A percentile compares a stretch with the other conserved stretches of the same genome.
Conservation (phyloP, 306 rosid genomes). For the Dalbergia cochinchinensis region DNA sequence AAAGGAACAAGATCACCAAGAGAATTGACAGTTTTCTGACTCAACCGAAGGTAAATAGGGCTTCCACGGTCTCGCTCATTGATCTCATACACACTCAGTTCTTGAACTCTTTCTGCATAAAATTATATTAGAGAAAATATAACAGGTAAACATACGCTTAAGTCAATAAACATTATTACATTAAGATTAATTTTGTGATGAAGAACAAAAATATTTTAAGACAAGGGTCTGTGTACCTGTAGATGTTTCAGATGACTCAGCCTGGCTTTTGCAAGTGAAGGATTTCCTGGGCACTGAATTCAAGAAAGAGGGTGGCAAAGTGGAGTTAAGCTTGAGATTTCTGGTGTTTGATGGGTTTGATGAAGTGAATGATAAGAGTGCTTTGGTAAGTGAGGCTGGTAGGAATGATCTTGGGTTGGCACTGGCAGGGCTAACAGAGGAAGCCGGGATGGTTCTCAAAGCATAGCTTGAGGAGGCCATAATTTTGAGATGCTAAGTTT, state of each 20-base stretch:
- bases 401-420: slow-evolving; percentile 33
- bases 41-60: slow-evolving; percentile 68
- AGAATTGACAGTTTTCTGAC: slow-evolving; percentile 64
- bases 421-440: slow-evolving; percentile 27
- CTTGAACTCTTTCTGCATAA: slow-evolving; percentile 59
- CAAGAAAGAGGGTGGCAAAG: slow-evolving; percentile 3
- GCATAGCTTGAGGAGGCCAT: slow-evolving; percentile 60
- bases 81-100: slow-evolving; percentile 67
- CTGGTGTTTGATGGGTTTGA: slow-evolving; percentile 32
- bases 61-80: slow-evolving; percentile 76
- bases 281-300: slow-evolving; percentile 43
- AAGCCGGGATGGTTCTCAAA: slow-evolving; percentile 43
- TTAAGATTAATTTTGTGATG: too few species aligned
- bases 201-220: too few species aligned
- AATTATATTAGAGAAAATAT: slow-evolving; percentile 8
- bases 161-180: background rate
- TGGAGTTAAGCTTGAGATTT: slow-evolving; percentile 39
- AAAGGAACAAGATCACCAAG: slow-evolving; percentile 78
- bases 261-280: slow-evolving; percentile 54
- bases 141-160: background rate
- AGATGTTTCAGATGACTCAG: slow-evolving; percentile 21
- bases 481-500: background rate
- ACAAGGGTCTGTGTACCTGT: slow-evolving; percentile 1
- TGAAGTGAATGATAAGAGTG: slow-evolving; percentile 42
- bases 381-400: slow-evolving; percentile 29